phyloP scores from a whole-genome alignment of 129 eudicot species.

The Flaveria brownii region DNA sequence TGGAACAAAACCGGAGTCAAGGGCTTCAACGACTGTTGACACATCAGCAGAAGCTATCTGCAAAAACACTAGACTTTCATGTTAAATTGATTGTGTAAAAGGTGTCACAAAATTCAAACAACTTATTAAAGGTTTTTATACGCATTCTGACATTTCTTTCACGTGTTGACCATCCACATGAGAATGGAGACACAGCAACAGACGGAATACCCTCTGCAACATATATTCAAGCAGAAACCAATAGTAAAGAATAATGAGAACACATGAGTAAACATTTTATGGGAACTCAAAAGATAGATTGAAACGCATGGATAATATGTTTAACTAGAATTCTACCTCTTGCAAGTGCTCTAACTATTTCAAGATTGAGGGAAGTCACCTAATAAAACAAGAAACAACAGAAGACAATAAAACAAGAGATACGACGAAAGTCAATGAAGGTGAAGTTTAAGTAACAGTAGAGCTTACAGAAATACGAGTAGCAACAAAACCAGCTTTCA shows the following conservation, averaged over 20 bases:
- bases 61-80: slow-evolving; percentile 9
- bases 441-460: not conserved
- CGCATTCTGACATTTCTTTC: slow-evolving; percentile 70
- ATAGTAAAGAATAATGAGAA: not conserved
- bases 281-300: not conserved
- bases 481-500: slow-evolving; percentile 96
- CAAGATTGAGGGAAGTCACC: slow-evolving; percentile 93
- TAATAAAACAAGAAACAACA: slow-evolving; percentile 34
- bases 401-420: not conserved
- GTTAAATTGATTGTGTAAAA: slow-evolving; percentile 3
- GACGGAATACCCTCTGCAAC: slow-evolving; percentile 94
- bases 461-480: slow-evolving; percentile 87
- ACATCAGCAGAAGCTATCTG: slow-evolving; percentile 79
- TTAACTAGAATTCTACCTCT: slow-evolving; percentile 56
- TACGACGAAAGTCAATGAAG: not conserved
- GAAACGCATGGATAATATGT: not conserved
- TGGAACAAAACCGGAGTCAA: slow-evolving; percentile 83
- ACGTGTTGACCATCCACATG: slow-evolving; percentile 95
- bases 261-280: not conserved
- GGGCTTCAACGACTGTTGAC: slow-evolving; percentile 60
- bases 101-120: slow-evolving; percentile 10
- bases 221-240: slow-evolving; percentile 11
- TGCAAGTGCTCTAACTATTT: slow-evolving; percentile 96
- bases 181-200: slow-evolving; percentile 92
- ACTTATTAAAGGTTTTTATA: slow-evolving; percentile 16